Percentiles rank a stretch among this genome's conserved stretches.
Conservation (phyloP, 78 protist species). For the Isochrysis galbana region DNA sequence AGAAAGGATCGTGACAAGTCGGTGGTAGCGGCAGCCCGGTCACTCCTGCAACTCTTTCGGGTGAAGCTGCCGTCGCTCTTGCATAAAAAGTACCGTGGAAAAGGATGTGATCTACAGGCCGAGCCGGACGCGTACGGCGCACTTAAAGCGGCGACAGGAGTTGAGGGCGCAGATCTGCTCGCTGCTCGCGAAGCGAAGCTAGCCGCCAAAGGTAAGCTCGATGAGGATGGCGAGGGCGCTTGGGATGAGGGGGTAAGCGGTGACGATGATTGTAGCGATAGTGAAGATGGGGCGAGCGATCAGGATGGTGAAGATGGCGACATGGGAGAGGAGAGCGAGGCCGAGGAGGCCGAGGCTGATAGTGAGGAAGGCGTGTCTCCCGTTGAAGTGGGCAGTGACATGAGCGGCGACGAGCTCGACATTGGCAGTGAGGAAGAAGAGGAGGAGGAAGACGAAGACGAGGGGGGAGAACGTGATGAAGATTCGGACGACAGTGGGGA, state of each 20-base stretch:
- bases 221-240: not conserved
- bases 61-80: slow-evolving; percentile 76
- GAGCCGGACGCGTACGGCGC: not conserved
- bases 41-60: slow-evolving; percentile 74
- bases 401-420: slow-evolving; percentile 1
- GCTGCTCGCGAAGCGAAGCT: not conserved
- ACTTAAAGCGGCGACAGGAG: not conserved
- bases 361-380: not conserved
- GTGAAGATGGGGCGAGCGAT: not conserved
- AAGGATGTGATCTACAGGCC: no score
- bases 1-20: not conserved
- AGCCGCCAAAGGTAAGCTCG: not conserved
- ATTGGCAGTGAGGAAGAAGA: not conserved
- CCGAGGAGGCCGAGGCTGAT: not conserved
- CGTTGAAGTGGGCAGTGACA: not conserved
- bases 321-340: not conserved
- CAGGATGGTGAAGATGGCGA: not conserved
- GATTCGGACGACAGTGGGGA: not conserved
- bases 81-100: slow-evolving; percentile 67
- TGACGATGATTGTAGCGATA: no score
- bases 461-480: not conserved
- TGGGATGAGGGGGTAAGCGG: not conserved
- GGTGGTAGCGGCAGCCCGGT: slow-evolving; percentile 77
- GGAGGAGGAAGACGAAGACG: not conserved
- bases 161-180: not conserved